Conservation (phyloP, 2,329 filamentous ascomycete genomes). For the Aschersonia sp. region DNA sequence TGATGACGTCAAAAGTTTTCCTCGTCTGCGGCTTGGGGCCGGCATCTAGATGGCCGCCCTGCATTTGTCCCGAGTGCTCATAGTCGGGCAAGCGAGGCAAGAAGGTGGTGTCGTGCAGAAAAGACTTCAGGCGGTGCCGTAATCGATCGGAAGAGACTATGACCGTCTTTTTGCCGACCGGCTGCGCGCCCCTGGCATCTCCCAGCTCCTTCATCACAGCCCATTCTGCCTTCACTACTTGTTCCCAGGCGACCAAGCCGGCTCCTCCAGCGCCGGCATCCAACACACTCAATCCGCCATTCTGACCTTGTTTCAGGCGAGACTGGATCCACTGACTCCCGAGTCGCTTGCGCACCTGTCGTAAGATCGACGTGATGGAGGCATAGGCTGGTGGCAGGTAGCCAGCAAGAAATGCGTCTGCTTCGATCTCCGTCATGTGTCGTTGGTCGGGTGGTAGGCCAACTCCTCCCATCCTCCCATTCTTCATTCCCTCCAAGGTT, state of each 20-base stretch:
- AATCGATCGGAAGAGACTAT: constrained; percentile 64
- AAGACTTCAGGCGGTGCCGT: constrained; percentile 56
- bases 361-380: constrained; percentile 49
- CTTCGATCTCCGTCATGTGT: constrained; percentile 61
- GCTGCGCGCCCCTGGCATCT: constrained; percentile 24
- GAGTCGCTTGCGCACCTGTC: constrained; percentile 60
- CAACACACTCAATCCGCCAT: constrained; percentile 47
- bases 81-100: constrained; percentile 86
- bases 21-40: constrained; percentile 38
- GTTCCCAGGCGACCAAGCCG: constrained; percentile 60
- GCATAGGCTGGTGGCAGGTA: constrained; percentile 61
- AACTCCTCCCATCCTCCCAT: constrained; percentile 48
- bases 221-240: constrained; percentile 72
- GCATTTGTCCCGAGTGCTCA: constrained; percentile 47
- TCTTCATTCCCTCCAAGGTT: constrained; percentile 45
- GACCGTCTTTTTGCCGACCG: constrained; percentile 64
- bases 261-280: constrained; percentile 65
- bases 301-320: constrained; percentile 42
- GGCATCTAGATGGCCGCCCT: constrained; percentile 44
- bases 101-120: constrained; percentile 84
- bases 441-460: constrained; percentile 47
- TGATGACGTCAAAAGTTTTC: constrained; percentile 80
- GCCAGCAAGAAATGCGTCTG: constrained; percentile 55
- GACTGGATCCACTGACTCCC: constrained; percentile 57
- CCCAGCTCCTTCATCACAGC: constrained; percentile 46